Evolutionary conservation across 2,329 filamentous ascomycete genomes (phyloP).

Genomic region (Colletotrichum gigasporum): DNA sequence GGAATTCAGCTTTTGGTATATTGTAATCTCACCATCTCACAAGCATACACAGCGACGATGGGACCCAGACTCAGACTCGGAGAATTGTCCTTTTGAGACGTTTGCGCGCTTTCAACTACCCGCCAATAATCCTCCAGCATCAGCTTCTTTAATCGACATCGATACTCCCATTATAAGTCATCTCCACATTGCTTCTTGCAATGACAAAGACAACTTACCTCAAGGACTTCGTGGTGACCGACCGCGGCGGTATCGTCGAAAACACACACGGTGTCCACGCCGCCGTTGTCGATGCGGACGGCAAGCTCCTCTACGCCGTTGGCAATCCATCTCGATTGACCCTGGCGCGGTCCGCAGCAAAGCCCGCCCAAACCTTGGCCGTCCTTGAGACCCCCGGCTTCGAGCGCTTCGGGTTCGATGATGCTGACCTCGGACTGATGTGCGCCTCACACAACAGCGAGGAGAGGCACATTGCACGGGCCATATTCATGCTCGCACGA

Average conservation of each 20-base stretch:
- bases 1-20: too few relatives aligned
- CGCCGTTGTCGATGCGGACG: constrained; percentile 48
- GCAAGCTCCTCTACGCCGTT: constrained; percentile 48
- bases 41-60: too few relatives aligned
- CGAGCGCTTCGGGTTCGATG: constrained; percentile 46
- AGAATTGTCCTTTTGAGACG: too few relatives aligned
- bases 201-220: not conserved
- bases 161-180: too few relatives aligned
- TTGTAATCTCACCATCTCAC: too few relatives aligned
- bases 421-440: constrained; percentile 54
- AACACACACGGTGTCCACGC: constrained; percentile 55
- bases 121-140: too few relatives aligned
- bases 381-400: constrained; percentile 51
- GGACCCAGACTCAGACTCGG: too few relatives aligned
- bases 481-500: constrained; percentile 48
- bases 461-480: constrained; percentile 47
- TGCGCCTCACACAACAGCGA: constrained; percentile 59
- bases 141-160: too few relatives aligned
- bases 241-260: constrained; percentile 51
- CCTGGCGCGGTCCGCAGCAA: constrained; percentile 54
- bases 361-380: constrained; percentile 54
- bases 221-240: constrained; percentile 45
- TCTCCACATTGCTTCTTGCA: too few relatives aligned
- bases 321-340: constrained; percentile 53
- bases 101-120: too few relatives aligned